Percentiles rank a stretch among this genome's conserved stretches.
Conservation (phyloP, 805 yeast genomes). For the Metschnikowia similis region DNA sequence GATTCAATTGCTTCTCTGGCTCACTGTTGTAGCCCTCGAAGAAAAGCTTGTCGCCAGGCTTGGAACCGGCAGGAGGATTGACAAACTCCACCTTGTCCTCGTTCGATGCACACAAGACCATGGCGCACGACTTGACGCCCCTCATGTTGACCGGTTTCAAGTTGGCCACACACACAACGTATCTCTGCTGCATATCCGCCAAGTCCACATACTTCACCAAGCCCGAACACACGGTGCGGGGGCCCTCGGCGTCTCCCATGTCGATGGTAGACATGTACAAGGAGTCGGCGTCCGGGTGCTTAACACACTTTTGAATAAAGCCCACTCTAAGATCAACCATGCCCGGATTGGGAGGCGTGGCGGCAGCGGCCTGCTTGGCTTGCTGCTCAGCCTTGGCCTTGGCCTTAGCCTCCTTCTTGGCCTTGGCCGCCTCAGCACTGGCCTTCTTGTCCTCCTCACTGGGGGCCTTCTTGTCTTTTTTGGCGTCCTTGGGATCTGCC, state of each 20-base stretch:
- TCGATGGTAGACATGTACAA: conserved; percentile 95
- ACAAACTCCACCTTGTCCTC: conserved; percentile 79
- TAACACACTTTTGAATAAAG: conserved; percentile 90
- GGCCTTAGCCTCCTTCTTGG: conserved; percentile 59
- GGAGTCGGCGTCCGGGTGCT: conserved; percentile 97
- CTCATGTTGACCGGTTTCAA: conserved; percentile 98
- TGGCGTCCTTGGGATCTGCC: conserved; percentile 7
- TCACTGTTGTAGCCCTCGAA: conserved; percentile 86
- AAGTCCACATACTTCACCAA: conserved; percentile 82
- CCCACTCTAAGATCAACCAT: conserved; percentile 93
- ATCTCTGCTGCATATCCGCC: conserved; percentile 94
- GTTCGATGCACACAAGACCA: conserved; percentile 93
- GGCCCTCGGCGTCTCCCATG: conserved; percentile 94
- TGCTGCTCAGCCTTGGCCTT: conserved; percentile 50
- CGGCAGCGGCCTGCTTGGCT: conserved; percentile 48
- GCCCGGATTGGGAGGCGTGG: conserved; percentile 72
- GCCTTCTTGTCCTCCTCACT: conserved; percentile 42
- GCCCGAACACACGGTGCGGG: conserved; percentile 98
- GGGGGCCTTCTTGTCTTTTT: conserved; percentile 12
- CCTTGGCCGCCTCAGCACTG: conserved; percentile 57
- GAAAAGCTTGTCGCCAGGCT: conserved; percentile 95
- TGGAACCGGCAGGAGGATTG: conserved; percentile 87
- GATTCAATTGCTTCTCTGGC: conserved; percentile 90
- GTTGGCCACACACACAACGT: conserved; percentile 88
- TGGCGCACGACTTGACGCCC: conserved; percentile 91